phyloP scores from a whole-genome alignment of 2,329 filamentous ascomycete species.

The Monilinia vaccinii-corymbosi region DNA sequence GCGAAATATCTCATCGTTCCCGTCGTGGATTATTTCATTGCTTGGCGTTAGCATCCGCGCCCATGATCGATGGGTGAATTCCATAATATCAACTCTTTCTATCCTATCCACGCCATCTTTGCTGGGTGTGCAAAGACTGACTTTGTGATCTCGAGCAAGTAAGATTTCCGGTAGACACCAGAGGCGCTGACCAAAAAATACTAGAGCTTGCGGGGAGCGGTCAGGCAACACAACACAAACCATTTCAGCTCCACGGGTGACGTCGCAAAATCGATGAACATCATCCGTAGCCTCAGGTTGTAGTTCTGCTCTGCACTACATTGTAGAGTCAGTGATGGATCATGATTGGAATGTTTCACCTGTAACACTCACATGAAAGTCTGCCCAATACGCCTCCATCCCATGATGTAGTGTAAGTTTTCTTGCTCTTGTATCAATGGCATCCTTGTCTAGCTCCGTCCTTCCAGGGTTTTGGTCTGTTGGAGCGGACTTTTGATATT shows the following conservation, averaged over 20 bases:
- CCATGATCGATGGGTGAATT: conserved; percentile 11
- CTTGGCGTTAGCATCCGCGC: background rate
- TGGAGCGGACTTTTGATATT: conserved; percentile 3
- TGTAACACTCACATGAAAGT: conserved; percentile 7
- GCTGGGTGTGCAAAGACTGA: conserved; percentile 1
- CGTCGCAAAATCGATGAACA: conserved; percentile 12
- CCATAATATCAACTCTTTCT: conserved; percentile 11
- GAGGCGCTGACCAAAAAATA: conserved; percentile 9
- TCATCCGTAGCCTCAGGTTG: conserved; percentile 10
- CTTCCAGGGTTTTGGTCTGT: background rate
- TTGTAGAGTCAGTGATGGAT: background rate
- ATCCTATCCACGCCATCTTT: background rate
- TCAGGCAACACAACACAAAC: conserved; percentile 8
- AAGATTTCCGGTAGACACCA: conserved; percentile 11
- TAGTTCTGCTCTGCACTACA: conserved; percentile 3
- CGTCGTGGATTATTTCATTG: conserved; percentile 1
- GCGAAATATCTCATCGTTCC: conserved; percentile 10
- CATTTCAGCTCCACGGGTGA: conserved; percentile 7
- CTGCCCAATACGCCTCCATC: conserved; percentile 10
- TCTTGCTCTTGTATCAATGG: conserved; percentile 5
- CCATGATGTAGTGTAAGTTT: conserved; percentile 1
- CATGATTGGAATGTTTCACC: background rate
- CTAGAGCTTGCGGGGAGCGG: background rate
- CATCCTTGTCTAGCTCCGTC: background rate
- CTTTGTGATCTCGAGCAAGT: conserved; percentile 11